Evolutionary conservation across 1,284 basidiomycete species (phyloP).

Genomic region (Puccinia coronata): DNA sequence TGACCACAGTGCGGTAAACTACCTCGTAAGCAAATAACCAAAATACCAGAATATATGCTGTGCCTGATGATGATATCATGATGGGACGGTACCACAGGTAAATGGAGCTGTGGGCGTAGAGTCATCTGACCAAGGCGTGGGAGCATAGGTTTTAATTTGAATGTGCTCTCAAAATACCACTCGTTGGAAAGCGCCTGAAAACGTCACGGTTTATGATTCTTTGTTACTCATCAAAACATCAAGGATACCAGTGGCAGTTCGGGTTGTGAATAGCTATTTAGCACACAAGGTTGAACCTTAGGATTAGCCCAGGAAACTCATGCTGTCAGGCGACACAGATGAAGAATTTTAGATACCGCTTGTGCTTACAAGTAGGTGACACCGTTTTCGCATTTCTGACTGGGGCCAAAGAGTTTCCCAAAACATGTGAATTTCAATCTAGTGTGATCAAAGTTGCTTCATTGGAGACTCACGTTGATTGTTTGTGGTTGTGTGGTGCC

Average conservation of each 20-base stretch:
- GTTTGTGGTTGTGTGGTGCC: no score
- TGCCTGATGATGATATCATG: no score
- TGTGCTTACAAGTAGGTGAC: constrained; percentile 63
- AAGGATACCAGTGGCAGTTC: constrained; percentile 75
- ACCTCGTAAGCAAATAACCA: no score
- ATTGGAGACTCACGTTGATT: no score
- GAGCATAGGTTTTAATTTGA: constrained; percentile 68
- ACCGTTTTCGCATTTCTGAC: constrained; percentile 68
- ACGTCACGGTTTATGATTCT: constrained; percentile 69
- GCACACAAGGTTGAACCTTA: constrained; percentile 62
- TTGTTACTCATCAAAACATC: constrained; percentile 71
- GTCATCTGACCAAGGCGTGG: constrained; percentile 44
- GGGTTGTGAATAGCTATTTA: constrained; percentile 81
- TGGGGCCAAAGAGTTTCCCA: constrained; percentile 66
- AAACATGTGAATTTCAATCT: constrained; percentile 72
- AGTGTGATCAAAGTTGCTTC: constrained; percentile 70
- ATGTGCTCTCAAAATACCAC: constrained; percentile 83
- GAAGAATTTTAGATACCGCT: not conserved
- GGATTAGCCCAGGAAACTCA: constrained; percentile 43
- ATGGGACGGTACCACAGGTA: constrained; percentile 40
- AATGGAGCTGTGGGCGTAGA: constrained; percentile 41
- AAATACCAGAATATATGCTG: constrained; percentile 30
- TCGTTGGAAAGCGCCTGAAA: constrained; percentile 79
- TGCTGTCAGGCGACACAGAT: not conserved
- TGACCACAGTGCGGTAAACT: no score